A percentile compares a stretch with the other conserved stretches of the same genome.
phyloP scores from a whole-genome alignment of 2,329 filamentous ascomycete species.

The Pestalotiopsis sp. region DNA sequence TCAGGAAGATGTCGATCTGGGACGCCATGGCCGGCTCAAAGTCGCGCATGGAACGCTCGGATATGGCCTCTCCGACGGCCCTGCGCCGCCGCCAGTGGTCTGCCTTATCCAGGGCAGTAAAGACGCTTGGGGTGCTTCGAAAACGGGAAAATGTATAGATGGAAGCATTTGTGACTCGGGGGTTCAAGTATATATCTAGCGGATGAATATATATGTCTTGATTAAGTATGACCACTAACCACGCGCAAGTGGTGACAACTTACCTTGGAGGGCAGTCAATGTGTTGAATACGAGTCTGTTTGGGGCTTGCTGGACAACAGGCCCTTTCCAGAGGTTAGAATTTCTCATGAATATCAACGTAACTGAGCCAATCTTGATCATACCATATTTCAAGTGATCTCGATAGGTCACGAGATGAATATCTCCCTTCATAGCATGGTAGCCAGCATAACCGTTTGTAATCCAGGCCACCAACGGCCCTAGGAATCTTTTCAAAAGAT shows the following conservation, averaged over 20 bases:
- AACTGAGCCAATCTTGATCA: background rate
- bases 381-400: conserved; percentile 2
- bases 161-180: conserved; percentile 18
- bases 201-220: background rate
- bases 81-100: conserved; percentile 6
- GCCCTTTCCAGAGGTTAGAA: conserved; percentile 9
- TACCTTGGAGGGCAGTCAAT: conserved; percentile 14
- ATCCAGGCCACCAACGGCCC: background rate
- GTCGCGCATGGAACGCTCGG: conserved; percentile 5
- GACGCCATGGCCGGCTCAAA: conserved; percentile 7
- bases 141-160: conserved; percentile 16
- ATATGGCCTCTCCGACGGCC: conserved; percentile 4
- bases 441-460: background rate
- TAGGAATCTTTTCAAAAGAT: background rate
- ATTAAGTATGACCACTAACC: background rate
- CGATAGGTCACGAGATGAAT: background rate
- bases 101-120: conserved; percentile 5
- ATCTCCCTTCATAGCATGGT: background rate
- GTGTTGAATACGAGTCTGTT: conserved; percentile 22
- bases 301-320: conserved; percentile 18
- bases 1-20: conserved; percentile 7
- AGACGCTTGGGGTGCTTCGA: conserved; percentile 12
- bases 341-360: background rate
- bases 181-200: conserved; percentile 22
- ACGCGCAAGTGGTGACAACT: background rate